Evolutionary conservation across 2,329 filamentous ascomycete genomes (phyloP), one percentile per base, ranked within the genome.

Genomic region (Microthyrium microscopicum): DNA sequence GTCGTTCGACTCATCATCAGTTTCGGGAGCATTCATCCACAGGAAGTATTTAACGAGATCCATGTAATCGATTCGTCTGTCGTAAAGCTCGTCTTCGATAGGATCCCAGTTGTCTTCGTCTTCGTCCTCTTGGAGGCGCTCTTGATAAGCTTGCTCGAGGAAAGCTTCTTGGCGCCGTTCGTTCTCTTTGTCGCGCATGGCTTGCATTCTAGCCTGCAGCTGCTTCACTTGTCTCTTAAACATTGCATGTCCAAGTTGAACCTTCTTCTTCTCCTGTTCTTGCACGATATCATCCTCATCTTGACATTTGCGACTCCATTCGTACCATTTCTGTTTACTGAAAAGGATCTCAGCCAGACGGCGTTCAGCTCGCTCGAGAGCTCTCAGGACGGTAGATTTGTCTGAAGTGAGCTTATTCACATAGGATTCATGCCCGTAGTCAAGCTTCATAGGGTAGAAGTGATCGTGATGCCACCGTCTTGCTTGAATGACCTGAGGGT

Each of bases 261-360:
- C 50, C 40, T 63, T 64, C 45, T 58, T 61, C 29, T 57, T 57
- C 42, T 66, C 63, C 28, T 56, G 62, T 28, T 64, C 60, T 19
- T 58, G 56, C 4, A 44, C 51, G 17, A 46, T 44, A 34, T 64
- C 62, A 44, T 64, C 60, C 19, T 56, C 50, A 12, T 58, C 50
- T 41, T 66, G 60, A 21, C 51, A 54, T 35, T 58, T 40, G 11
- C 54, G 49, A 5, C 64, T 51, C 61, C 61, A 64, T n/a, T 49
- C 46, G 40, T 55, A 63, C 61, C 62, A 66, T 38, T 62, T 57
- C 42, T 61, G 54, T 37, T 58, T 52, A 36, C 55, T 46, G 41
- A 62, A 62, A 28, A 63, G 46, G 7, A 64, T 50, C 33, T 59
- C 50, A 5, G 57, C 54, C 9, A 49, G 56, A 13, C 58, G 53